A percentile compares a stretch with the other conserved stretches of the same genome.
Conservation (phyloP, 768 basidiomycete genomes). For the Punctularia strigosozonata region DNA sequence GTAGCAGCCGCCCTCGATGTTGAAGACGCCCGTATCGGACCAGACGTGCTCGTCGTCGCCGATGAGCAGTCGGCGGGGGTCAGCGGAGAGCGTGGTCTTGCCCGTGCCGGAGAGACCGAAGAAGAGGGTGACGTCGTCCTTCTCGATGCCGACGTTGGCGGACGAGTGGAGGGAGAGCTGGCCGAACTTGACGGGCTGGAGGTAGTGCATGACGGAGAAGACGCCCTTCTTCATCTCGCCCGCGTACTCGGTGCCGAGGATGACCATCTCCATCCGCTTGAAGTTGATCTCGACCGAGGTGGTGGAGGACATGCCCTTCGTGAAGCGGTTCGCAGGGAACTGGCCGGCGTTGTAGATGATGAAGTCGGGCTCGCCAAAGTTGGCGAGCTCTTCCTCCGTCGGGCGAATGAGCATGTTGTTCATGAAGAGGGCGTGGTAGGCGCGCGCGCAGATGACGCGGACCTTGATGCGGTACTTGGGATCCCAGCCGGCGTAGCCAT, state of each 20-base stretch:
- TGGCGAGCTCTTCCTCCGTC: slow-evolving; percentile 83
- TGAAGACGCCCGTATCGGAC: slow-evolving; percentile 98
- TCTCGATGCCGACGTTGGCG: slow-evolving; percentile 86
- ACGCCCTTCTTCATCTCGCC: slow-evolving; percentile 99
- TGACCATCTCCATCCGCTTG: slow-evolving; percentile 99
- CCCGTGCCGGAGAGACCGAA: slow-evolving; percentile 98
- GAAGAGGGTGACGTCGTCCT: slow-evolving; percentile 93
- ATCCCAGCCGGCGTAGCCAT: slow-evolving; percentile 96
- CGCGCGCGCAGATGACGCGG: slow-evolving; percentile 95
- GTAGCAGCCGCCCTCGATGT: slow-evolving; percentile 99
- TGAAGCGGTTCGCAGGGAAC: slow-evolving; percentile 99
- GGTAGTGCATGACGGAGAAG: slow-evolving; percentile 99
- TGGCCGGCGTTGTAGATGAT: slow-evolving; percentile 99
- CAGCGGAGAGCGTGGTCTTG: slow-evolving; percentile 97
- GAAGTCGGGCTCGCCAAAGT: slow-evolving; percentile 97
- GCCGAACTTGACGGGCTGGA: slow-evolving; percentile 97
- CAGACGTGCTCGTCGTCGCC: slow-evolving; percentile 99
- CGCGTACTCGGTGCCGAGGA: slow-evolving; percentile 95
- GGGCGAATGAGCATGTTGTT: slow-evolving; percentile 99
- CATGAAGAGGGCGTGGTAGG: slow-evolving; percentile 99
- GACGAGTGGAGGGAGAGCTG: slow-evolving; percentile 97
- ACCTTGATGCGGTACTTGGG: slow-evolving; percentile 99
- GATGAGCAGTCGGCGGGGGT: slow-evolving; percentile 86
- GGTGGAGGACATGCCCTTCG: slow-evolving; percentile 98
- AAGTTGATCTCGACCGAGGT: slow-evolving; percentile 99